Evolutionary conservation across 2,329 filamentous ascomycete species (phyloP), one percentile per base, ranked within the genome.

Genomic region (Trichoderma afroharzianum): DNA sequence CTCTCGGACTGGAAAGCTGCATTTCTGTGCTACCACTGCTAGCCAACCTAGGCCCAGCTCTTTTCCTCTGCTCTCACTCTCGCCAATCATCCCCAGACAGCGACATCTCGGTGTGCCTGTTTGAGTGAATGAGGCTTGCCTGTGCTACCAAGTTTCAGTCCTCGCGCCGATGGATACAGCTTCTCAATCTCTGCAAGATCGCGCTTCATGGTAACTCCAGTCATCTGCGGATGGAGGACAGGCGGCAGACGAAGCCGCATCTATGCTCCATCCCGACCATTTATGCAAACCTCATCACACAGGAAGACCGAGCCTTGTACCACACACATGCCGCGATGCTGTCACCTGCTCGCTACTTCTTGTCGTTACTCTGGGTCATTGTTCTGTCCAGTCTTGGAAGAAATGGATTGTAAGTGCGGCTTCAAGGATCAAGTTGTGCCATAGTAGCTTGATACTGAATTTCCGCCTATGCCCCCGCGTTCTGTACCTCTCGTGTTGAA

Each of bases 111-210:
- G 36, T 50, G 53, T 33, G 39, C 18, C 28, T 55, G 26, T 30
- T 4, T 30, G 39, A 12, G 12, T 47, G 36, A 61, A 58, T 8
- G 14, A 33, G 36, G 64, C 64, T 24, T 59, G n/a, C 64, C 18
- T 28, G 30, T 57, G 30, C 7, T 36, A 8, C 47, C 21, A 28
- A 9, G 26, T 26, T 18, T 36, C 7, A 21, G 33, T 63, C 33
- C 24, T 47, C 36, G 15, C 21, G 8, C 64, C 12, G 36, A 12
- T 33, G 8, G 64, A 50, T 47, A 36, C 64, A 8, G 36, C 39
- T 36, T 32, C 39, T 14, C 55, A 68, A 47, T 68, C 36, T 68
- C 64, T 68, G 64, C 64, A 61, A 68, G 55, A 59, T 59, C 53
- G 32, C 64, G 53, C 36, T 18, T 12, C 8, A 24, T 43, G 36